phyloP scores from a whole-genome alignment of 306 rosid species.

The Fragaria ananassa region DNA sequence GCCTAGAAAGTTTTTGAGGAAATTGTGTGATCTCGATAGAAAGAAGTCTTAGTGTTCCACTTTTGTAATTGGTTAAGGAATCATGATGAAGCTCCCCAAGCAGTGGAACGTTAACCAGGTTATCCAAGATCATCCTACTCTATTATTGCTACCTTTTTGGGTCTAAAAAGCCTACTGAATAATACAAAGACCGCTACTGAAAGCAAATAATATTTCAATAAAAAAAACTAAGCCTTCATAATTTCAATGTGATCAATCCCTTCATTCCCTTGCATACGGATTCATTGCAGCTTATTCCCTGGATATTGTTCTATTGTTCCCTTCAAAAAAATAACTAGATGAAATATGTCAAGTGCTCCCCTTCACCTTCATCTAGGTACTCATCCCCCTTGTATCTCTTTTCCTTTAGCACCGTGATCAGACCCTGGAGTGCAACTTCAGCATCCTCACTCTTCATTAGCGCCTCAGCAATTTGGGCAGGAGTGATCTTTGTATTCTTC shows the following conservation, averaged over 20 bases:
- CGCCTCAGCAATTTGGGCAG: constrained; percentile 77
- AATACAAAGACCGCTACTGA: too few species aligned
- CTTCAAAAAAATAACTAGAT: not conserved
- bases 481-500: constrained; percentile 48
- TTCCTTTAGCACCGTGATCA: constrained; percentile 51
- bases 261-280: not conserved
- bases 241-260: not conserved
- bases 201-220: not conserved
- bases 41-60: too few species aligned
- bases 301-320: not conserved
- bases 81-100: too few species aligned
- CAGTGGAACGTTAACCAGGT: too few species aligned
- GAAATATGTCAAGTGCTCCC: not conserved
- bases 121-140: too few species aligned
- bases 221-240: not conserved
- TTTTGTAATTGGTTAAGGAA: too few species aligned
- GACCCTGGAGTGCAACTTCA: constrained; percentile 49
- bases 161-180: too few species aligned
- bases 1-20: too few species aligned
- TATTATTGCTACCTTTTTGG: too few species aligned
- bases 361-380: not conserved
- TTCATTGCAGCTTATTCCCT: not conserved
- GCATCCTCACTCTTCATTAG: constrained; percentile 59
- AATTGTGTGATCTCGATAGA: too few species aligned
- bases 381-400: constrained; percentile 23